Conservation (phyloP, 495 filamentous ascomycete species). For the Xylaria nigripes region DNA sequence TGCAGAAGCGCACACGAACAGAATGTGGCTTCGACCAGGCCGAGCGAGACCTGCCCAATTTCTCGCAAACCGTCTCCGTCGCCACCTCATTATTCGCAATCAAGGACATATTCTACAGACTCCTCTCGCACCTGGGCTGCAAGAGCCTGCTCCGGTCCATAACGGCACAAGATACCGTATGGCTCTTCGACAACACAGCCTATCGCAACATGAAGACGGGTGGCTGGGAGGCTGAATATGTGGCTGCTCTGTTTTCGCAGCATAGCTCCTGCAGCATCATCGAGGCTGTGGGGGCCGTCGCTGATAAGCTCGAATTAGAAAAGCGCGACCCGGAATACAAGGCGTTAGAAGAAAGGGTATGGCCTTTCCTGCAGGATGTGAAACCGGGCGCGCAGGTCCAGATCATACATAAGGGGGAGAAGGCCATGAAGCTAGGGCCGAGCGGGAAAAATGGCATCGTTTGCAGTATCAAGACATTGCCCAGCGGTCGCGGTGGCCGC, state of each 20-base stretch:
- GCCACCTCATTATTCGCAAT: constrained; percentile 6
- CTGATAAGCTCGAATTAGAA: constrained; percentile 60
- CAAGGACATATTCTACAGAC: constrained; percentile 23
- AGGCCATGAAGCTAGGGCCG: constrained; percentile 55
- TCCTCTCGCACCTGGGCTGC: constrained; percentile 40
- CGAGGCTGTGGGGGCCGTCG: constrained; percentile 60
- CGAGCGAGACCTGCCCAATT: constrained; percentile 31
- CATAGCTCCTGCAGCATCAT: constrained; percentile 57
- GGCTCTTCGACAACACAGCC: constrained; percentile 88
- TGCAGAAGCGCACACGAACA: constrained; percentile 34
- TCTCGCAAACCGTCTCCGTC: constrained; percentile 16
- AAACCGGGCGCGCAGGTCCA: constrained; percentile 58
- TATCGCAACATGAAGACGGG: constrained; percentile 43
- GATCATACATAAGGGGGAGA: constrained; percentile 40
- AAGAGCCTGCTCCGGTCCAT: constrained; percentile 35
- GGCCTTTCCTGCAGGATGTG: constrained; percentile 68
- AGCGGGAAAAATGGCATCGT: constrained; percentile 63
- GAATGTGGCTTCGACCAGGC: constrained; percentile 35
- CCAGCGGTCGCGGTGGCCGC: constrained; percentile 30
- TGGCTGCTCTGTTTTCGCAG: constrained; percentile 69
- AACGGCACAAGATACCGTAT: constrained; percentile 54
- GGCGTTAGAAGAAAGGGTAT: constrained; percentile 60
- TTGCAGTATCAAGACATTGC: constrained; percentile 45
- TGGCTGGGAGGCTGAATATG: constrained; percentile 70
- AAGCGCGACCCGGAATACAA: constrained; percentile 52